Percentiles rank a stretch among this genome's conserved stretches.
Conservation (phyloP, 768 basidiomycete species). For the Scleroderma bovista region DNA sequence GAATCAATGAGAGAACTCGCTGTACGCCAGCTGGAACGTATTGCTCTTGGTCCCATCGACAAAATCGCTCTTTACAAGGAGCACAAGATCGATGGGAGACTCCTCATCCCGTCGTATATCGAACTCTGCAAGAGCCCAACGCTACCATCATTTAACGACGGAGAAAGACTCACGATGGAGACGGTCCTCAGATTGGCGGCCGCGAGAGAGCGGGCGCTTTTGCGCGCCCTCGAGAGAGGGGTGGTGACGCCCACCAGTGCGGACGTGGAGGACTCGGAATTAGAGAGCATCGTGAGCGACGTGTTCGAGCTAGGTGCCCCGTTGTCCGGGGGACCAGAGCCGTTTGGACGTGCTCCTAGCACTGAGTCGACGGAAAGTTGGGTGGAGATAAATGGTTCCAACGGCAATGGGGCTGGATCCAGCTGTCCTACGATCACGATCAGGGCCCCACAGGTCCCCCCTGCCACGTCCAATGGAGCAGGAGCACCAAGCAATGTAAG, state of each 20-base stretch:
- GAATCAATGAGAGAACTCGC: slow-evolving; percentile 44
- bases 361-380: background rate
- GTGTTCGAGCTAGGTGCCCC: slow-evolving; percentile 25
- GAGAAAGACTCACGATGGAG: slow-evolving; percentile 49
- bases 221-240: slow-evolving; percentile 29
- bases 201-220: slow-evolving; percentile 43
- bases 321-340: background rate
- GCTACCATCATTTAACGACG: slow-evolving; percentile 50
- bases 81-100: slow-evolving; percentile 40
- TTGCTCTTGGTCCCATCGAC: slow-evolving; percentile 41
- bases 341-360: background rate
- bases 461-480: background rate
- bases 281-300: slow-evolving; percentile 25
- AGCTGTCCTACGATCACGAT: background rate
- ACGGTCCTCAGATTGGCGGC: slow-evolving; percentile 46
- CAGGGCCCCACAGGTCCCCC: background rate
- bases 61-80: slow-evolving; percentile 54
- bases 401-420: background rate
- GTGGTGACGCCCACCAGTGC: slow-evolving; percentile 23
- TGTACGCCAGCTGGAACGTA: slow-evolving; percentile 49
- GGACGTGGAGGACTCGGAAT: slow-evolving; percentile 18
- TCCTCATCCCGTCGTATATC: slow-evolving; percentile 50
- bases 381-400: background rate
- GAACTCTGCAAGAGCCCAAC: slow-evolving; percentile 45
- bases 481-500: background rate